phyloP scores from a whole-genome alignment of 2,329 filamentous ascomycete genomes.

The Diaporthe vaccinii region DNA sequence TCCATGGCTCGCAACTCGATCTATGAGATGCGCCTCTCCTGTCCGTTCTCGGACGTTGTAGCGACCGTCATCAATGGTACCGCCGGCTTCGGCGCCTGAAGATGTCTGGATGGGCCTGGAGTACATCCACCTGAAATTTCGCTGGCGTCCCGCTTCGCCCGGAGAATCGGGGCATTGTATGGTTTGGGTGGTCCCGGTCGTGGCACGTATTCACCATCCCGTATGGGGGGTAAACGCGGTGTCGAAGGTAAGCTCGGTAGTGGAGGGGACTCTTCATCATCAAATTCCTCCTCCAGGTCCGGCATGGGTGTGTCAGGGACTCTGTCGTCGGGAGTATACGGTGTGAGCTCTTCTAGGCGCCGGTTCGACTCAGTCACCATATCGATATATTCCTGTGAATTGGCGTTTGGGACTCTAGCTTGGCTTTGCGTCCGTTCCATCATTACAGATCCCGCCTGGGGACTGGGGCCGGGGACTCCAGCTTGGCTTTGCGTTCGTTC shows the following conservation, averaged over 20 bases:
- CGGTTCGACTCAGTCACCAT: not conserved
- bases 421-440: not conserved
- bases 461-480: not conserved
- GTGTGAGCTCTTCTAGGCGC: not conserved
- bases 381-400: not conserved
- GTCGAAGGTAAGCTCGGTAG: not conserved
- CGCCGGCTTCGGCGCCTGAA: not conserved
- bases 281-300: too few relatives aligned
- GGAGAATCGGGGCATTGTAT: too few relatives aligned
- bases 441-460: too few relatives aligned
- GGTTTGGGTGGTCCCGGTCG: not conserved
- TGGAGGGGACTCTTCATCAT: too few relatives aligned
- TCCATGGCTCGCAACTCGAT: not conserved
- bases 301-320: conserved; percentile 3
- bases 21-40: not conserved
- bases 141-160: not conserved
- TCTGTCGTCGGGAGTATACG: not conserved
- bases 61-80: not conserved
- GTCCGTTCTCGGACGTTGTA: not conserved
- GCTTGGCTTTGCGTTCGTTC: not conserved
- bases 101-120: not conserved
- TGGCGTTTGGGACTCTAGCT: not conserved
- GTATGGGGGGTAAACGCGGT: not conserved
- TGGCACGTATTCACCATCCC: not conserved
- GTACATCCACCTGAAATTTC: conserved; percentile 9